These are phyloP conservation scores for Clarireedia paspali DNA, from an alignment of 2,329 filamentous ascomycete species.

Conservation along the genomic window DNA sequence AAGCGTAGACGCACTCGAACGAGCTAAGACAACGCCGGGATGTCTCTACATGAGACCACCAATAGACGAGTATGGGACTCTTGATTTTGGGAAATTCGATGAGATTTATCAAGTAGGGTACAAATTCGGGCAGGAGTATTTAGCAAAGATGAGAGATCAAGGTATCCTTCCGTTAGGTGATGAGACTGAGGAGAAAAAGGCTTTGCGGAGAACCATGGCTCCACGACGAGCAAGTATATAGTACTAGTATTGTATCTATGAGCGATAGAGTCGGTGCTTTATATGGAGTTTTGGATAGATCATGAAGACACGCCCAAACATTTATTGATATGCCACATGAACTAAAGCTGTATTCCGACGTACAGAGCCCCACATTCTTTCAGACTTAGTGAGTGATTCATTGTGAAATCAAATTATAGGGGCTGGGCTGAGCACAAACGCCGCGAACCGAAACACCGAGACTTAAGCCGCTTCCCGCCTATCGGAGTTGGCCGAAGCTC, in stretches of 20 bases:
- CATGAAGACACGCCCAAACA: neutral
- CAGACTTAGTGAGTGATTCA: too few relatives aligned
- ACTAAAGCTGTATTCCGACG: neutral
- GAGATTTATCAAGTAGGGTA: conserved; percentile 92
- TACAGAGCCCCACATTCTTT: too few relatives aligned
- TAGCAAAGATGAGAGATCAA: conserved; percentile 68
- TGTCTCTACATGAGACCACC: conserved; percentile 96
- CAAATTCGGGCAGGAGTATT: conserved; percentile 71
- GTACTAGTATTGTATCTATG: neutral
- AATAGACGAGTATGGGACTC: conserved; percentile 84
- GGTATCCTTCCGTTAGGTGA: conserved; percentile 65
- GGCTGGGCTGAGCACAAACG: too few relatives aligned
- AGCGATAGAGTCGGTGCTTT: neutral
- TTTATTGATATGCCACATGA: neutral
- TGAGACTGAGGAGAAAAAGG: conserved; percentile 70
- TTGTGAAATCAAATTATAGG: too few relatives aligned
- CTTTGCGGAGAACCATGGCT: conserved; percentile 69
- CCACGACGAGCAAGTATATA: conserved; percentile 71
- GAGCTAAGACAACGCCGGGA: conserved; percentile 82
- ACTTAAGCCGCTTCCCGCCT: too few relatives aligned
- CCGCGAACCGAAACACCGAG: too few relatives aligned
- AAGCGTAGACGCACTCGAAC: conserved; percentile 86
- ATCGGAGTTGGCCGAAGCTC: too few relatives aligned
- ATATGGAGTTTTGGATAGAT: neutral
- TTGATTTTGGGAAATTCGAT: conserved; percentile 96